Conservation (phyloP, 1,139 yeast genomes). For the Geotrichum siamense region DNA sequence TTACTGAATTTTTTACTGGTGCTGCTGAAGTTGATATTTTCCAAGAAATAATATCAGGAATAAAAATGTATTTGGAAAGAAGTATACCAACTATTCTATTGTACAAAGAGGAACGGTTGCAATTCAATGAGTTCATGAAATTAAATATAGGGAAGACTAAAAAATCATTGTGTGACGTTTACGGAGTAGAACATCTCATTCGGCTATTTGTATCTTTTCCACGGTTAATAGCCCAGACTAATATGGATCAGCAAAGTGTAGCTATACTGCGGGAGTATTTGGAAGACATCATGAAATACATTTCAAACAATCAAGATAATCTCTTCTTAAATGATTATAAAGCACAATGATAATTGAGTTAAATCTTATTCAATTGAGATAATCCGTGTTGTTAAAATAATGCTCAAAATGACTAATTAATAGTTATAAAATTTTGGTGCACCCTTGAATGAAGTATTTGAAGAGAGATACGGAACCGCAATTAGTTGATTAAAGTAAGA, state of each 20-base stretch:
- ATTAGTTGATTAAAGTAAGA: too few species aligned
- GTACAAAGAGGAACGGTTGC: conserved; percentile 80
- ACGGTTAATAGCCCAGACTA: conserved; percentile 50
- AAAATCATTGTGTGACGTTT: conserved; percentile 42
- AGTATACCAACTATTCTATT: conserved; percentile 64
- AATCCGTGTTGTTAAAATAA: too few species aligned
- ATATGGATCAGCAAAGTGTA: conserved; percentile 76
- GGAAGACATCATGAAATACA: conserved; percentile 45
- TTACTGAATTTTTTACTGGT: not conserved
- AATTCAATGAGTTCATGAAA: conserved; percentile 51
- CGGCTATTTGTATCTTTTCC: conserved; percentile 5
- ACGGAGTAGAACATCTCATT: conserved; percentile 66
- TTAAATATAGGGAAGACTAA: conserved; percentile 11
- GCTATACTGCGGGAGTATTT: conserved; percentile 48
- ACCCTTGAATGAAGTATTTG: too few species aligned
- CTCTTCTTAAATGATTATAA: conserved; percentile 37
- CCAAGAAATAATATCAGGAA: conserved; percentile 61
- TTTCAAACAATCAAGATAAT: conserved; percentile 43
- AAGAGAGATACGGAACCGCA: too few species aligned
- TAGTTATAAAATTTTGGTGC: too few species aligned
- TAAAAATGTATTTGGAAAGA: conserved; percentile 70
- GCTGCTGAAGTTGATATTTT: conserved; percentile 47
- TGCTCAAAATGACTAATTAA: too few species aligned
- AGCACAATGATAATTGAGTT: too few species aligned
- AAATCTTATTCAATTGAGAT: too few species aligned